Base-by-base conservation (phyloP, 257 asterid genomes). In the Penstemon davidsonii region DNA sequence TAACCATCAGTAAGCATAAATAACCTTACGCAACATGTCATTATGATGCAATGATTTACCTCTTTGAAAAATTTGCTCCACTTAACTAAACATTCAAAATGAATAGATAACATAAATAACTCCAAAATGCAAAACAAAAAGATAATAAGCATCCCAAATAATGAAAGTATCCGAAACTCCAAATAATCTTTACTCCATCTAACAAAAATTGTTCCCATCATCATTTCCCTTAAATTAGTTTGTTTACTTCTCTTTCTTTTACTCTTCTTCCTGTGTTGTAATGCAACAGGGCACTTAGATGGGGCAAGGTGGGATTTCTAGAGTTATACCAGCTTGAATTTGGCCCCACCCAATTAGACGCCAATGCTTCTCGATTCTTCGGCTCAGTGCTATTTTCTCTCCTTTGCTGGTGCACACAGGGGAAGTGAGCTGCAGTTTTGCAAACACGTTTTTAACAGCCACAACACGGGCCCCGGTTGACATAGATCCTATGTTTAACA, bases 271-370 rank as follows among this genome's bases (percentile, higher is more conserved):
- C 33, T 25, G 33, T 25, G 33, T 40, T 70, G 78, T 45, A 60
- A 60, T 40, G 51, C 72, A 69, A 62, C 55, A 8, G 43, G 70
- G 74, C 77, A 72, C 68, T 85, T 74, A 83, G 73, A 89, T 62
- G 65, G 97, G 90, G 83, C 88, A 84, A 56, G 93, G 95, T 38
- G 97, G 97, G 47, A 94, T 85, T 3, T 94, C 96, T 4, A 94
- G 91, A 62, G 96, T 94, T 64, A 74, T 86, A 33, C 99, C 99
- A 36, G 96, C 97, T 69, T 86, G 95, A 57, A 94, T 94, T 63
- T 85, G 91, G 66, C 99, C 97, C 99, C 97, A 94, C 6, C 99
- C 99, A 25, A 94, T 94, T 62, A 94, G 90, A 67, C 97, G 97
- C 99, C 96, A 94, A 58, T 94, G 97, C 91, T 95, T 88, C 73